These are phyloP conservation scores for Cystoisospora suis DNA, from an alignment of 169 alveolate species.

Conservation along the genomic window DNA sequence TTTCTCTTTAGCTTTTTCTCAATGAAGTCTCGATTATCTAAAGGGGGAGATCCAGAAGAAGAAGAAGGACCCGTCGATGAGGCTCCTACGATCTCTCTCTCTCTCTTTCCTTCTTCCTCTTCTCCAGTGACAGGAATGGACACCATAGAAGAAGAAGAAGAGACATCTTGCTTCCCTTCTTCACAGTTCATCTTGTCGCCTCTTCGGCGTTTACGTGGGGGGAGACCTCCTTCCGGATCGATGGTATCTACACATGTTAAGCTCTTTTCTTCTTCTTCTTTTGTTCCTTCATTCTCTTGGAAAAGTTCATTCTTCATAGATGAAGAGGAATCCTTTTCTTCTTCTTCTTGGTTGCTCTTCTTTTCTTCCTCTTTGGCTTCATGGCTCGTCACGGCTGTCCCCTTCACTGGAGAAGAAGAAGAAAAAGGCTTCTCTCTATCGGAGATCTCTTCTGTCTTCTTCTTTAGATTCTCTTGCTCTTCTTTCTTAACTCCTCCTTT, in stretches of 20 bases:
- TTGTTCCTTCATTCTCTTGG: not conserved
- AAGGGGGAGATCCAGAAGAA: too few relatives aligned
- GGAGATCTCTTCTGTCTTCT: not conserved
- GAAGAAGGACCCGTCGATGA: too few relatives aligned
- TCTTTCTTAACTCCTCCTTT: not conserved
- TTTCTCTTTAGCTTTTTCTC: not conserved
- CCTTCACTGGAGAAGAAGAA: too few relatives aligned
- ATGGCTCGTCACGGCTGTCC: too few relatives aligned
- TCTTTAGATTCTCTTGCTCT: not conserved
- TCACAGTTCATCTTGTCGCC: too few relatives aligned
- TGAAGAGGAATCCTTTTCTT: not conserved
- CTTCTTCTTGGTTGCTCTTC: too few relatives aligned
- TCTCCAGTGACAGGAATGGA: too few relatives aligned
- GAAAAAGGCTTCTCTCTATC: not conserved
- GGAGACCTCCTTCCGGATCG: not conserved
- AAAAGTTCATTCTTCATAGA: not conserved
- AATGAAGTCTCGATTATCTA: too few relatives aligned
- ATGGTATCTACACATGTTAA: too few relatives aligned
- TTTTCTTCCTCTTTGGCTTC: too few relatives aligned
- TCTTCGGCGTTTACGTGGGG: not conserved
- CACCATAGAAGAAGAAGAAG: too few relatives aligned
- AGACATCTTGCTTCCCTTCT: too few relatives aligned
- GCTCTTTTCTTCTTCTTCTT: not conserved
- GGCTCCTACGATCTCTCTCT: not conserved
- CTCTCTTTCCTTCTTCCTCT: not conserved